Base-by-base conservation (phyloP, 805 yeast species). In the Wickerhamomyces mucosus region DNA sequence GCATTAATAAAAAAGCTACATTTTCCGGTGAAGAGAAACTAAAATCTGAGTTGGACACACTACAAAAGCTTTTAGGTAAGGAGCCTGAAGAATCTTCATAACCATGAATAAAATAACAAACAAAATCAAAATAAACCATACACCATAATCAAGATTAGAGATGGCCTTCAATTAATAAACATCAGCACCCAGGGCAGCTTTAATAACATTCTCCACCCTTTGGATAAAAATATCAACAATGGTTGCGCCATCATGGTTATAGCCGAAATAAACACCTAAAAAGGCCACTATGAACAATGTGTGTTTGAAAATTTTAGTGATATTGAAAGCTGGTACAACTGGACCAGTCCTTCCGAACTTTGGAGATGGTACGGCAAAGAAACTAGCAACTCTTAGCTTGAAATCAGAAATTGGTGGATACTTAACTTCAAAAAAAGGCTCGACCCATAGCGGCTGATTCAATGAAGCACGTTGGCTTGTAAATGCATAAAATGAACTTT, bases 381-480 rank as follows among this genome's bases (percentile, higher is more conserved):
- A 30, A 17, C 41, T 43, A 7, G 58, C 41, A 5, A 56, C 28
- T 9, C 50, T 43, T 24, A 44, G 32, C 35, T 67, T 65, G 28
- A 47, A 45, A 0, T 43, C 34, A 4, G 54, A 52, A 44, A 60
- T 65, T 14, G 92, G 94, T 7, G 86, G 78, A 45, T 78, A 80
- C 48, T 94, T 70, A 26, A 69, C 61, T n/a, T 63, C 56, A 31
- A 78, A 48, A 18, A 75, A 40, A 13, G 59, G 42, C 46, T 85
- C 95, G 29, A 63, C 63, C 77, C 77, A 75, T 36, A 64, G 65
- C 12, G 79, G 76, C 51, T 79, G 83, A 29, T 63, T 68, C 41
- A 82, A 50, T 3, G 76, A 61, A 0, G 86, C 69, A 45, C 94
- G 69, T 49, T 71, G 72, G 53, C 83, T 94, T 2, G 85, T 69